Evolutionary conservation across 106 monocot species (phyloP).

Genomic region (Ottelia alismoides): DNA sequence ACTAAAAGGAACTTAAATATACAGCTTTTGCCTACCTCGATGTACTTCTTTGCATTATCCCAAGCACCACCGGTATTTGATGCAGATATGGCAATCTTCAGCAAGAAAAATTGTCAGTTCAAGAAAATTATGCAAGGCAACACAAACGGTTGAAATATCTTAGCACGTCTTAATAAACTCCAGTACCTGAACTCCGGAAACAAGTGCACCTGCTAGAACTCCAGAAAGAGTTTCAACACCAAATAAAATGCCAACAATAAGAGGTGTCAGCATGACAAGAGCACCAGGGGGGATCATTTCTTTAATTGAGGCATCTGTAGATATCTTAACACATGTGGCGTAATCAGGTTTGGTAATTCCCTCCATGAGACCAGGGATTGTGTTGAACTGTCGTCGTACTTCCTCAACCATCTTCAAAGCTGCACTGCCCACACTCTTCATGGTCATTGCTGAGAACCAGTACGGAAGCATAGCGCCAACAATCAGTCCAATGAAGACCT

Average conservation of each 20-base stretch:
- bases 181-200: constrained; percentile 16
- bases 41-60: too few relatives aligned
- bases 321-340: constrained; percentile 21
- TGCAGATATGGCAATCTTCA: constrained; percentile 22
- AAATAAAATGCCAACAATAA: constrained; percentile 16
- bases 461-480: constrained; percentile 24
- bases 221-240: constrained; percentile 18
- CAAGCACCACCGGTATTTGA: constrained; percentile 21
- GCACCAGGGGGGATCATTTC: constrained; percentile 27
- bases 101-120: background rate
- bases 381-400: constrained; percentile 22
- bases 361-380: constrained; percentile 20
- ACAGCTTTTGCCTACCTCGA: too few relatives aligned
- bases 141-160: too few relatives aligned
- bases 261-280: constrained; percentile 21
- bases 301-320: constrained; percentile 19
- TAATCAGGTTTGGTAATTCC: constrained; percentile 16
- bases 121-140: too few relatives aligned
- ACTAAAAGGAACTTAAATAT: too few relatives aligned
- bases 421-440: constrained; percentile 23
- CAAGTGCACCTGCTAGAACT: constrained; percentile 16
- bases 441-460: constrained; percentile 27
- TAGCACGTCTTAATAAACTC: too few relatives aligned
- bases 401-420: constrained; percentile 26
- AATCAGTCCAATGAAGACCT: constrained; percentile 17